Conservation (phyloP, 352 stramenopile species). For the Pythium chondricola region DNA sequence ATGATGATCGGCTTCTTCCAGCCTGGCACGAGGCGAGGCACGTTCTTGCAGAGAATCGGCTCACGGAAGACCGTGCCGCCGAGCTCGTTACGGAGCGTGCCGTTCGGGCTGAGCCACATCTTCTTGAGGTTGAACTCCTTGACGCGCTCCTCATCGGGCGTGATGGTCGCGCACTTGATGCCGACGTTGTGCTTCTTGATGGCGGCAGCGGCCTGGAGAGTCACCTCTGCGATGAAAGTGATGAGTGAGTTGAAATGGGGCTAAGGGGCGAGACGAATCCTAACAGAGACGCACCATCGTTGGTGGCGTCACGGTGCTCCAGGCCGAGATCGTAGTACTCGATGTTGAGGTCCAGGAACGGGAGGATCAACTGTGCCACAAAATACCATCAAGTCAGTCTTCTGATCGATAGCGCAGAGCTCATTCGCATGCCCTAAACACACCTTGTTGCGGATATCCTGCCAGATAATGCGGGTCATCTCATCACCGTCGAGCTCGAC, state of each 20-base stretch:
- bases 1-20: constrained; percentile 88
- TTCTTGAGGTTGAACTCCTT: constrained; percentile 82
- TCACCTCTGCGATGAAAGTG: constrained; percentile 37
- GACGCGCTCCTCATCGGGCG: constrained; percentile 77
- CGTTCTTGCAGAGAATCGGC: constrained; percentile 83
- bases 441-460: constrained; percentile 53
- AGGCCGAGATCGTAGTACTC: constrained; percentile 85
- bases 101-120: constrained; percentile 82
- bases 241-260: not conserved
- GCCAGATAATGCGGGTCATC: constrained; percentile 80
- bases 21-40: constrained; percentile 77
- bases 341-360: constrained; percentile 80
- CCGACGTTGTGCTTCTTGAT: constrained; percentile 79
- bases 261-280: not conserved
- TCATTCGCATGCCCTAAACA: not conserved
- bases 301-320: constrained; percentile 70
- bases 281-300: constrained; percentile 61
- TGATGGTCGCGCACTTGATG: constrained; percentile 90
- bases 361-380: constrained; percentile 62
- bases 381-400: constrained; percentile 12
- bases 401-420: not conserved
- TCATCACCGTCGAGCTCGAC: constrained; percentile 86
- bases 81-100: constrained; percentile 82
- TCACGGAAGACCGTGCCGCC: constrained; percentile 87
- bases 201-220: constrained; percentile 63